Percentiles rank a stretch among this genome's conserved stretches.
These are phyloP conservation scores for Heimioporus sp. DNA, from an alignment of 768 basidiomycete species.

Conservation along the genomic window DNA sequence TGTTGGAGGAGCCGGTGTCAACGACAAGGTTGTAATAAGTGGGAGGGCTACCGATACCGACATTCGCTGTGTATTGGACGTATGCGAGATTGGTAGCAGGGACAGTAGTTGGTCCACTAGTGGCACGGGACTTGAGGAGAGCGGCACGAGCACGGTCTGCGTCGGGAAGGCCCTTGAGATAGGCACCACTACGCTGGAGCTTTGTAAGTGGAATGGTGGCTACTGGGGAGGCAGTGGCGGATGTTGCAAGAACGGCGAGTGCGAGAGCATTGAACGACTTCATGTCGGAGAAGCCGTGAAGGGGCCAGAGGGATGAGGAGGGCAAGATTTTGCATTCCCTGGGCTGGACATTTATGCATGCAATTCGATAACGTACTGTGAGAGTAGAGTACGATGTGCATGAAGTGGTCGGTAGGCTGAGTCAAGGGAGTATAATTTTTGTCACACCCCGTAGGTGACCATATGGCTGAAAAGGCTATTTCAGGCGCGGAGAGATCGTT, in stretches of 20 bases:
- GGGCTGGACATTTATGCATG: no score
- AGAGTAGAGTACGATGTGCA: no score
- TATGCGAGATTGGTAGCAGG: slow-evolving; percentile 6
- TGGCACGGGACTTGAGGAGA: not conserved
- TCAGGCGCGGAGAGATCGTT: no score
- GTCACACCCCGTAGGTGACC: no score
- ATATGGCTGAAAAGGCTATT: no score
- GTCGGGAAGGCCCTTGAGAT: slow-evolving; percentile 4
- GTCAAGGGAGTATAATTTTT: no score
- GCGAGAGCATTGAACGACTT: not conserved
- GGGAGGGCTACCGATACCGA: slow-evolving; percentile 20
- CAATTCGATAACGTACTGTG: no score
- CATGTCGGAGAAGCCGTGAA: not conserved
- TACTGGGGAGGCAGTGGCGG: not conserved
- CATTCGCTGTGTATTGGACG: slow-evolving; percentile 8
- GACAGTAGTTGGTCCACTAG: not conserved
- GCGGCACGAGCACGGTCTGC: slow-evolving; percentile 8
- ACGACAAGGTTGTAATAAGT: slow-evolving; percentile 21
- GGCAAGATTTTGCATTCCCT: no score
- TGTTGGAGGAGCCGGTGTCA: slow-evolving; percentile 28
- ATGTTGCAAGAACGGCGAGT: not conserved
- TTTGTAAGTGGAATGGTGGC: slow-evolving; percentile 5
- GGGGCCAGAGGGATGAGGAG: no score
- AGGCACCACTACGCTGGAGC: slow-evolving; percentile 1
- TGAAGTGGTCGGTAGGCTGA: no score